Evolutionary conservation across 805 yeast species (phyloP), one percentile per base, ranked within the genome.

Genomic region (Geotrichum ghanense): DNA sequence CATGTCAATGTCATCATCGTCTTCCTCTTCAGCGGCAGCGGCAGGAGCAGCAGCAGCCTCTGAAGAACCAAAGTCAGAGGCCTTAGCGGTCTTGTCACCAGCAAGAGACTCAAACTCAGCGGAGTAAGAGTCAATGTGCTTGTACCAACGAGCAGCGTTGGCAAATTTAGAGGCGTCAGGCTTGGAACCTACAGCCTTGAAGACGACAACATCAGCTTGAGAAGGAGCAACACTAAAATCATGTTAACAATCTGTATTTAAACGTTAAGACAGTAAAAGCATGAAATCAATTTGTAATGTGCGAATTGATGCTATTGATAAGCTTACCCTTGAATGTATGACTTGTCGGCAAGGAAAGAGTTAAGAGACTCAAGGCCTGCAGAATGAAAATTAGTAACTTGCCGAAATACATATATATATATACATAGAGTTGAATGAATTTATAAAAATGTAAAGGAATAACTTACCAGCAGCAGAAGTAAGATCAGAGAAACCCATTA

Each of bases 81-180:
- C 56, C 31, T 51, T 50, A 37, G 69, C 65, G 53, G 70, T 62
- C 58, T 76, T 74, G 62, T 82, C 78, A 51, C 74, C 82, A 50
- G 70, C 65, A 59, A 81, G 94, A 61, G 90, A 87, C 71, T 72
- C 78, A 65, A 87, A 87, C 70, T 87, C 95, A 62, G 77, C 87
- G 58, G 88, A 75, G 79, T 79, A 84, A 53, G 96, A 81, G 69
- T 95, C 92, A 67, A 90, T 83, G 84, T 90, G 97, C 83, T 86
- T 86, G 79, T 83, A 87, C 97, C 97, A 92, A 79, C 97, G 89
- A 67, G 95, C 73, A 67, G 88, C 88, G 71, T 84, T 81, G 71
- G 97, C 96, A 85, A 72, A 90, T 71, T 76, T 88, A 88, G 83
- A 56, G 44, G 64, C 63, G 45, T 64, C 67, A 45, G 70, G 68